Conservation (phyloP, 371 early-diverging fungal genomes). For the Syncephalastrum sp. region DNA sequence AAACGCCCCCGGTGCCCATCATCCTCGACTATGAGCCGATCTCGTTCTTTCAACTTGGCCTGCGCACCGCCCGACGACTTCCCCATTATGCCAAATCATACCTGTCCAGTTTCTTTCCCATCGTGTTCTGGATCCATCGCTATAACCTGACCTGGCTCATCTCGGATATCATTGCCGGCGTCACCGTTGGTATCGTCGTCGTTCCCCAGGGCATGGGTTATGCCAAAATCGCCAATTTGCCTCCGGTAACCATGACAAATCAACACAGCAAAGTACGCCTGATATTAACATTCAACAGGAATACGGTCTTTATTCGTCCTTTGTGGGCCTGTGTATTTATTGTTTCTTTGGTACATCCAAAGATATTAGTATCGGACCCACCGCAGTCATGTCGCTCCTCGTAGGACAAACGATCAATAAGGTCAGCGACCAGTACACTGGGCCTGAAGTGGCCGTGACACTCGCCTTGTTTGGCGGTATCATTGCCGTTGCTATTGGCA, state of each 20-base stretch:
- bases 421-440: constrained; percentile 33
- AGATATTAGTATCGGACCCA: constrained; percentile 87
- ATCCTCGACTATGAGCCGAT: constrained; percentile 38
- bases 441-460: constrained; percentile 49
- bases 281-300: constrained; percentile 7
- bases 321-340: constrained; percentile 78
- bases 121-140: constrained; percentile 62
- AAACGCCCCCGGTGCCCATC: constrained; percentile 13
- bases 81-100: constrained; percentile 30
- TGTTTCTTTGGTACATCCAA: constrained; percentile 81
- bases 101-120: constrained; percentile 54
- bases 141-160: constrained; percentile 61
- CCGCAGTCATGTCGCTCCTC: constrained; percentile 80
- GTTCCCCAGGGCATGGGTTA: constrained; percentile 89
- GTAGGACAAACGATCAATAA: constrained; percentile 67
- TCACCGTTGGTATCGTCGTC: constrained; percentile 83
- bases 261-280: background rate
- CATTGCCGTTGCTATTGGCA: constrained; percentile 66
- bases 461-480: constrained; percentile 64
- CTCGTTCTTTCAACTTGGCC: constrained; percentile 18
- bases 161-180: constrained; percentile 83
- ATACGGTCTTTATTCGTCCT: constrained; percentile 34
- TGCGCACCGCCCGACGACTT: constrained; percentile 18
- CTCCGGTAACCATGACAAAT: constrained; percentile 39
- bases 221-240: constrained; percentile 80